Conservation (phyloP, 768 basidiomycete species). For the Termitomyces sp. region DNA sequence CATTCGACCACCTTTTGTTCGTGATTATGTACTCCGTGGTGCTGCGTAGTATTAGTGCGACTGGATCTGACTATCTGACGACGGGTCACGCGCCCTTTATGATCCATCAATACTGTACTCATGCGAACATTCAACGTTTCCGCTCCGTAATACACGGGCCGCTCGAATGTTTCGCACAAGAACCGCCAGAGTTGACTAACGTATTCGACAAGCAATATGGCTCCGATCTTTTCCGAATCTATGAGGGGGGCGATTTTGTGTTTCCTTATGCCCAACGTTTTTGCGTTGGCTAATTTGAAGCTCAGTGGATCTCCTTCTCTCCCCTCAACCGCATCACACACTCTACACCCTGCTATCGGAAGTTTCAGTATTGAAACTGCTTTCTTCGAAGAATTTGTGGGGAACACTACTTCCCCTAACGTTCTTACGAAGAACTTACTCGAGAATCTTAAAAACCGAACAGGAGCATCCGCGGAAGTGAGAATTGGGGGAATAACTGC, state of each 20-base stretch:
- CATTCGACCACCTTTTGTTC: no score
- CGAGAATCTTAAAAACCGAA: slow-evolving; percentile 37
- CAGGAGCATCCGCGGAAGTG: slow-evolving; percentile 39
- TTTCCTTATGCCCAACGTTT: neutral
- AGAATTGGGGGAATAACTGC: slow-evolving; percentile 52
- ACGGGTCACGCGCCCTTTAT: neutral
- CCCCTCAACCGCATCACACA: slow-evolving; percentile 36
- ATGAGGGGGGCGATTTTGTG: neutral
- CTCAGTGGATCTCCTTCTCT: slow-evolving; percentile 36
- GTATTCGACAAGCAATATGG: neutral
- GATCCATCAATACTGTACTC: neutral
- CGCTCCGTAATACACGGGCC: neutral
- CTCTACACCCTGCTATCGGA: slow-evolving; percentile 37
- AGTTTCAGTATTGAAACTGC: slow-evolving; percentile 54
- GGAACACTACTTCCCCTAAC: slow-evolving; percentile 39
- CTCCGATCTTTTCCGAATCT: neutral
- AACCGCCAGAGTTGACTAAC: neutral
- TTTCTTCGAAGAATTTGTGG: slow-evolving; percentile 45
- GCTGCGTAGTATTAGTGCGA: no score
- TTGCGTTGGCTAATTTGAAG: slow-evolving; percentile 18
- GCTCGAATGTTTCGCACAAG: neutral
- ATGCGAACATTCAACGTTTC: neutral
- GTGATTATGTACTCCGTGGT: no score
- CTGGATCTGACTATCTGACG: no score
- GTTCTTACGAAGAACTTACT: slow-evolving; percentile 36